phyloP scores from a whole-genome alignment of 2,329 filamentous ascomycete genomes.

The Microsporum ferrugineum region DNA sequence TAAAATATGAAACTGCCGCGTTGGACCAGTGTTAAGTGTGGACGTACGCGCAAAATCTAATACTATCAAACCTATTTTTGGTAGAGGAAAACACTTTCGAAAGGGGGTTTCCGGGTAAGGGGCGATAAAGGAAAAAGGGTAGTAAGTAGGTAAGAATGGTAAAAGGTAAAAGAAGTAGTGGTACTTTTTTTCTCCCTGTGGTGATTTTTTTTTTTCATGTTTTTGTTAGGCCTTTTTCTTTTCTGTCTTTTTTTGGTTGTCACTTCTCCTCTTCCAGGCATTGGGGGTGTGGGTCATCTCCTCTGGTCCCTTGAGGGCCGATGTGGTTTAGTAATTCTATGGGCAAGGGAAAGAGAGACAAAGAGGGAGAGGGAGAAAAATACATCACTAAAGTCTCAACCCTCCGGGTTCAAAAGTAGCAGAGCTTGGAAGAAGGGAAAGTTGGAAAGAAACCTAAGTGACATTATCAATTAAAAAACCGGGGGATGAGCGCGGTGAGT shows the following conservation, averaged over 20 bases:
- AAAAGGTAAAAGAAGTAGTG: background rate
- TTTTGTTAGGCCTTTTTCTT: background rate
- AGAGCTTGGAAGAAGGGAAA: background rate
- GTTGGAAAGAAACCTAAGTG: conserved; percentile 6
- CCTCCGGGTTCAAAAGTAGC: background rate
- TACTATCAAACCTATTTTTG: conserved; percentile 4
- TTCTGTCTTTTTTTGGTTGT: background rate
- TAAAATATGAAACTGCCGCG: background rate
- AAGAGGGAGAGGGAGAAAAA: background rate
- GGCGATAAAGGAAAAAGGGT: background rate
- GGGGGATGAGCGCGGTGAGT: background rate
- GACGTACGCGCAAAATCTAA: conserved; percentile 2
- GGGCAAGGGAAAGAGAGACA: background rate
- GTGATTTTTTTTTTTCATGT: background rate
- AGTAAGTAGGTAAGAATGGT: background rate
- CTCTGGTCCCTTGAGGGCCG: background rate
- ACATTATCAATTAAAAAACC: conserved; percentile 9
- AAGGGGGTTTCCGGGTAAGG: background rate
- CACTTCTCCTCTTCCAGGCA: background rate
- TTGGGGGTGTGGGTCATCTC: background rate
- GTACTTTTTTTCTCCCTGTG: background rate
- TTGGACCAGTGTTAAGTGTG: background rate
- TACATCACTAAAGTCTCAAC: conserved; percentile 2
- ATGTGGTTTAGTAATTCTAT: background rate
- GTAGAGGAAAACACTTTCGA: background rate